Conservation (phyloP, 306 rosid genomes). For the Begonia peltatifolia region DNA sequence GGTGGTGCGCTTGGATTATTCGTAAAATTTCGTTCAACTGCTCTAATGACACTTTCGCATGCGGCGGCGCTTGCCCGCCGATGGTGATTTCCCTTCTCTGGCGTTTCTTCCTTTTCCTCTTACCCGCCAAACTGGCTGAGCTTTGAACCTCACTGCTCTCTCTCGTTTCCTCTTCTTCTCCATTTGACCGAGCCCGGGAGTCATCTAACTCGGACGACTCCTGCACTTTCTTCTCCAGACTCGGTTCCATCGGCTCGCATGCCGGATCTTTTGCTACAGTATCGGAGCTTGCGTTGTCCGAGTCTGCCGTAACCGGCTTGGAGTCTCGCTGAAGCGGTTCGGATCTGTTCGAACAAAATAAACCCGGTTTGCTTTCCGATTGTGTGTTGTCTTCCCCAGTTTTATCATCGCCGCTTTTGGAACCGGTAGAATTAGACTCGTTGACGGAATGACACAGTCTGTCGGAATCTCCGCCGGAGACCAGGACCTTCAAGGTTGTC, state of each 20-base stretch:
- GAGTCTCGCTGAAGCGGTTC: constrained; percentile 13
- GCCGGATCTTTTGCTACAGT: constrained; percentile 27
- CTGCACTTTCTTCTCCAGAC: constrained; percentile 27
- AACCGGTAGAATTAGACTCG: constrained; percentile 75
- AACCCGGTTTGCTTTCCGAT: constrained; percentile 10
- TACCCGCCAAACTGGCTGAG: constrained; percentile 59
- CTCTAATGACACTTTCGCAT: constrained; percentile 26
- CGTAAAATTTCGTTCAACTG: constrained; percentile 44
- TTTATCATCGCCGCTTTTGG: constrained; percentile 31
- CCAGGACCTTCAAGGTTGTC: constrained; percentile 11
- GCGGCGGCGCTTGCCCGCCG: constrained; percentile 13
- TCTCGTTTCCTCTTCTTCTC: constrained; percentile 23
- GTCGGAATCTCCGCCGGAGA: constrained; percentile 40
- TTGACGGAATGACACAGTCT: constrained; percentile 62
- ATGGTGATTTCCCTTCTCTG: constrained; percentile 22
- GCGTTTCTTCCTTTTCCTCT: constrained; percentile 19
- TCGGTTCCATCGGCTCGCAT: constrained; percentile 28
- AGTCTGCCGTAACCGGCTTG: constrained; percentile 33
- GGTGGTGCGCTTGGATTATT: constrained; percentile 39
- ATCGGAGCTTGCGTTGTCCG: constrained; percentile 57
- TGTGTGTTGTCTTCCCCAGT: constrained; percentile 14
- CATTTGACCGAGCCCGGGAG: constrained; percentile 49
- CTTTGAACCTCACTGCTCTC: constrained; percentile 78
- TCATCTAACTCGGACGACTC: constrained; percentile 45
- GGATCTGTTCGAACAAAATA: neutral